Conservation (phyloP, 2,329 filamentous ascomycete species). For the Trichoderma semiorbis region DNA sequence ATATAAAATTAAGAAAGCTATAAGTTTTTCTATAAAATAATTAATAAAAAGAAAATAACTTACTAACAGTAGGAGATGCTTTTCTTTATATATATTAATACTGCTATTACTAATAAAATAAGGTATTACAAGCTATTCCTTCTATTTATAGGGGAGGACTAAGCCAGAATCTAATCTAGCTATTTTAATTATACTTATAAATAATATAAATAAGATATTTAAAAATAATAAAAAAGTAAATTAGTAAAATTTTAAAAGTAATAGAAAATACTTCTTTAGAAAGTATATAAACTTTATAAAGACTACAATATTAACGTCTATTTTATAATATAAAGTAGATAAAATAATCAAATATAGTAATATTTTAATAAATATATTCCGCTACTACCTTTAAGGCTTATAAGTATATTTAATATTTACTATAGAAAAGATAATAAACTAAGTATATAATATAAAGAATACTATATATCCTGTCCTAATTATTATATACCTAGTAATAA, state of each 20-base stretch:
- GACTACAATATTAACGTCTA: too few relatives aligned
- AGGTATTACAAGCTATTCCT: too few relatives aligned
- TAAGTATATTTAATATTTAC: background rate
- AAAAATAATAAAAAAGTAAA: slow-evolving; percentile 9
- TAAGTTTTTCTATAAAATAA: background rate
- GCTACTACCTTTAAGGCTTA: background rate
- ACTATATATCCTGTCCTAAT: background rate
- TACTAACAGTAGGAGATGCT: background rate
- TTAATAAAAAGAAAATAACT: background rate
- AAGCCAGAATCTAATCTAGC: background rate
- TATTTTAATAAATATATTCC: slow-evolving; percentile 16
- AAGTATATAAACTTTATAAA: slow-evolving; percentile 17
- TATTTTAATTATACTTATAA: background rate
- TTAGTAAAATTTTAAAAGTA: slow-evolving; percentile 13
- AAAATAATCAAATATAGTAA: slow-evolving; percentile 20
- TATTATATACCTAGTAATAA: background rate
- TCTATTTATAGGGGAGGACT: background rate
- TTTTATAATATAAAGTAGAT: slow-evolving; percentile 13
- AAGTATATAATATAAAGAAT: background rate
- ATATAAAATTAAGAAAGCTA: too few relatives aligned
- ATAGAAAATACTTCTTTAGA: slow-evolving; percentile 15
- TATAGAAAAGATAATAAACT: background rate
- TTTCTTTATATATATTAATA: background rate
- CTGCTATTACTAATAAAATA: background rate
- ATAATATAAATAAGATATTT: background rate